Evolutionary conservation across 768 basidiomycete species (phyloP), one percentile per base, ranked within the genome.

Genomic region (Lyophyllum decastes): DNA sequence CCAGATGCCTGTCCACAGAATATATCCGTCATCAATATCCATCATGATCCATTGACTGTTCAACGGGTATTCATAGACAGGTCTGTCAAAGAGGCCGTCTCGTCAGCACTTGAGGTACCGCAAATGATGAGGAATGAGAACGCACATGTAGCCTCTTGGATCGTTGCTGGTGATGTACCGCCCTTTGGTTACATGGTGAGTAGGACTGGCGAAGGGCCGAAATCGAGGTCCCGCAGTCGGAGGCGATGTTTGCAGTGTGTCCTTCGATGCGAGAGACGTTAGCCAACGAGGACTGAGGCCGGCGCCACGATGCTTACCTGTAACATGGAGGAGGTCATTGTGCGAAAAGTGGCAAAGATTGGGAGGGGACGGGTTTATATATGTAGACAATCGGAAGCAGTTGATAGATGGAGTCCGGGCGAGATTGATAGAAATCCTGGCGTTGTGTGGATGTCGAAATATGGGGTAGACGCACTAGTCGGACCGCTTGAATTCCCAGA

Each of bases 31-130:
- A 69, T 95, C 93, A 67, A 92, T 89, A 75, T 95, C 93, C 84
- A 94, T 92, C 93, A 95, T 94, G 66, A 95, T 91, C 90, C 92
- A 93, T 67, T 94, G 92, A 21, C 88, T 89, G 61, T 92, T 92
- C 55, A 95, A 78, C 1, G 90, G 91, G 65, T 94, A 95, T 69
- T 95, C 93, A 66, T 90, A 94, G 11, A 95, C 93, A 12, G 92
- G 91, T 54, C 92, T 84, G 59, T 33, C 30, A 12, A 21, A 50
- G 19, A 50, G 19, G 27, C 9, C 35, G 17, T 22, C 38, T 44
- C 19, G 43, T 49, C 33, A 52, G 33, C 22, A 33, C 48, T 21
- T 9, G 17, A 21, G 17, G 2, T 3, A 8, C 25, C 5, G n/a
- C 22, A 40, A 34, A 16, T 4, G 27, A 45, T 9, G 30, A 30